phyloP scores from a whole-genome alignment of 2,329 filamentous ascomycete species.

The Fusarium verticillioides region DNA sequence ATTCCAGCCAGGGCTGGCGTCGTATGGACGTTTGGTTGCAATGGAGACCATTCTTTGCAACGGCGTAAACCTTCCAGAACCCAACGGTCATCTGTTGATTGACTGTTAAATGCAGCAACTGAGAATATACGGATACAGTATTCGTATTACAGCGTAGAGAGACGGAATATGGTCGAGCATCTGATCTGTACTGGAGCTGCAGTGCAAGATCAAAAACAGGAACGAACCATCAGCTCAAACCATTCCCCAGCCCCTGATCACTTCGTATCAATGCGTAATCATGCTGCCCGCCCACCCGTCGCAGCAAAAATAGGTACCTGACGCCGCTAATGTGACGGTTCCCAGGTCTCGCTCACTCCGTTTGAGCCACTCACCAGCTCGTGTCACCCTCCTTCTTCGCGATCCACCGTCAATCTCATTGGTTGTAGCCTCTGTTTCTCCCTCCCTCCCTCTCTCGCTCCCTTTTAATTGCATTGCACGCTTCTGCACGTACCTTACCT shows the following conservation, averaged over 20 bases:
- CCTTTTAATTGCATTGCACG: slow-evolving; percentile 31
- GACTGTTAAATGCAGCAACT: not conserved
- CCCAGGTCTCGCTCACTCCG: slow-evolving; percentile 12
- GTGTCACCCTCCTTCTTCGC: slow-evolving; percentile 34
- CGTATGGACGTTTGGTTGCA: slow-evolving; percentile 8
- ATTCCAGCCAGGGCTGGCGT: slow-evolving; percentile 4
- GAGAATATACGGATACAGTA: not conserved
- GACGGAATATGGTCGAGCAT: not conserved
- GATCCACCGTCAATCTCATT: slow-evolving; percentile 31
- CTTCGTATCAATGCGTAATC: slow-evolving; percentile 32
- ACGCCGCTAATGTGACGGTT: slow-evolving; percentile 20
- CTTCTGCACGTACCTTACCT: slow-evolving; percentile 1
- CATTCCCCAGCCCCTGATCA: slow-evolving; percentile 18
- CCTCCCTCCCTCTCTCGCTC: slow-evolving; percentile 21
- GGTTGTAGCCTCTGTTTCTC: slow-evolving; percentile 22
- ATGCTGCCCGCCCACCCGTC: slow-evolving; percentile 1
- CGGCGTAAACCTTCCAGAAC: not conserved
- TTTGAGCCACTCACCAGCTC: slow-evolving; percentile 30
- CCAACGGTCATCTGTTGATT: not conserved
- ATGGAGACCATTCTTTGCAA: slow-evolving; percentile 16
- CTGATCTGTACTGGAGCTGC: not conserved
- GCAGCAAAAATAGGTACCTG: slow-evolving; percentile 27
- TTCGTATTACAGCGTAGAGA: not conserved
- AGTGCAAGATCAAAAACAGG: not conserved
- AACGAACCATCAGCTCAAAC: not conserved